These are phyloP conservation scores for Ramularia collo-cygni DNA, from an alignment of 2,329 filamentous ascomycete genomes.

Conservation along the genomic window DNA sequence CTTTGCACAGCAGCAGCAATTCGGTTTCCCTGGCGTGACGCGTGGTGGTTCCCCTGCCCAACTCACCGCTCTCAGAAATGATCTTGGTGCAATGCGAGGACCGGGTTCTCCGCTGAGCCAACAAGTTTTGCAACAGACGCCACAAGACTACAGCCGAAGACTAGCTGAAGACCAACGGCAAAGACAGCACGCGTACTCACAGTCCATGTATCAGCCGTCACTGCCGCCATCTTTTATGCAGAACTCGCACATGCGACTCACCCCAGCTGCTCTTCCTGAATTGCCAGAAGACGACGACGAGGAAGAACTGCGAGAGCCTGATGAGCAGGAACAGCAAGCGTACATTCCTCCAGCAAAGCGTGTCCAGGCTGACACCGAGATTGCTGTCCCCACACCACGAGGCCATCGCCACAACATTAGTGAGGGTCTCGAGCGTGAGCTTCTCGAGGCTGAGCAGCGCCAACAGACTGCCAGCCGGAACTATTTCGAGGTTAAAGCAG, in stretches of 20 bases:
- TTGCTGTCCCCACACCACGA: slow-evolving; percentile 55
- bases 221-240: slow-evolving; percentile 22
- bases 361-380: slow-evolving; percentile 36
- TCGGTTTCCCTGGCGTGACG: slow-evolving; percentile 25
- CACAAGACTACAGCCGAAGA: slow-evolving; percentile 25
- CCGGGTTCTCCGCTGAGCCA: slow-evolving; percentile 57
- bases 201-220: slow-evolving; percentile 22
- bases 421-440: slow-evolving; percentile 71
- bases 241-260: slow-evolving; percentile 32
- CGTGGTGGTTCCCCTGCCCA: slow-evolving; percentile 40
- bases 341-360: slow-evolving; percentile 29
- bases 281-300: slow-evolving; percentile 70
- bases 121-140: slow-evolving; percentile 22
- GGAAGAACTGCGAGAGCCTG: slow-evolving; percentile 26
- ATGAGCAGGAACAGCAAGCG: slow-evolving; percentile 22
- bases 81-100: slow-evolving; percentile 20
- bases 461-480: slow-evolving; percentile 20
- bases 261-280: slow-evolving; percentile 52
- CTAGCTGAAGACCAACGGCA: slow-evolving; percentile 46
- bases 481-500: slow-evolving; percentile 19
- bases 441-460: slow-evolving; percentile 80
- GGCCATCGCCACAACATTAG: slow-evolving; percentile 66
- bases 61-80: slow-evolving; percentile 31
- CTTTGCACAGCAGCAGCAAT: slow-evolving; percentile 31
- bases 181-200: slow-evolving; percentile 35